Base-by-base conservation (phyloP, 257 asterid species). In the Forsythia viridissima region DNA sequence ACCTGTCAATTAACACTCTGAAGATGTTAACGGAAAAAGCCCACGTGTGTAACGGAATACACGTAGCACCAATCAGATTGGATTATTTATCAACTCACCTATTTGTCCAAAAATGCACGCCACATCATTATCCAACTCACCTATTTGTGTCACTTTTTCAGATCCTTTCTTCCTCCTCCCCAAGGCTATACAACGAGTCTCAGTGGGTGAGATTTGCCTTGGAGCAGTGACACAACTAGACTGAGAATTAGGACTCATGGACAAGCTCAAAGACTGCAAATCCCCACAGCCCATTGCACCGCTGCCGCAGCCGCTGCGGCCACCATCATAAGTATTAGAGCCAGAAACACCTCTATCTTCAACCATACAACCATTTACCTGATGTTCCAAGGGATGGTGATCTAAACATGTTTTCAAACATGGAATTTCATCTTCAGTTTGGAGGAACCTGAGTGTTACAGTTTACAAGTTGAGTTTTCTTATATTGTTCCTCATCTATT, bases 191-290 rank as follows among this genome's bases (percentile, higher is more conserved):
- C 81, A 80, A 7, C 84, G 85, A 20, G 85, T 76, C 18, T 92
- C 92, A 78, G 83, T 59, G 7, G 90, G 85, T 38, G 93, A 86
- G 72, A 90, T 86, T 72, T 91, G 88, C 24, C 87, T 86, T 30
- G 96, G 86, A 66, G 90, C 92, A 40, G 94, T 87, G 2, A 91
- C 87, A 75, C 96, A 89, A 90, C 97, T 91, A 3, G 97, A 88
- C 79, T 94, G 98, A 1, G 97, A 90, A 36, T 90, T 93, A 38
- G 97, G 97, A 80, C 94, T 91, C 97, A 94, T 94, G 0, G 98
- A 92, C 84, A 94, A 76, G 73, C 85, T 88, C 61, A 92, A 71
- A 37, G 92, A 84, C 59, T 94, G 93, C 20, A 91, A 74, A 38
- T 88, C 91, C 10, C 82, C 81, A 24, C 87, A 77, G 6, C 87